These are phyloP conservation scores for Aureobasidium sp. DNA, from an alignment of 2,329 filamentous ascomycete species.

Conservation along the genomic window DNA sequence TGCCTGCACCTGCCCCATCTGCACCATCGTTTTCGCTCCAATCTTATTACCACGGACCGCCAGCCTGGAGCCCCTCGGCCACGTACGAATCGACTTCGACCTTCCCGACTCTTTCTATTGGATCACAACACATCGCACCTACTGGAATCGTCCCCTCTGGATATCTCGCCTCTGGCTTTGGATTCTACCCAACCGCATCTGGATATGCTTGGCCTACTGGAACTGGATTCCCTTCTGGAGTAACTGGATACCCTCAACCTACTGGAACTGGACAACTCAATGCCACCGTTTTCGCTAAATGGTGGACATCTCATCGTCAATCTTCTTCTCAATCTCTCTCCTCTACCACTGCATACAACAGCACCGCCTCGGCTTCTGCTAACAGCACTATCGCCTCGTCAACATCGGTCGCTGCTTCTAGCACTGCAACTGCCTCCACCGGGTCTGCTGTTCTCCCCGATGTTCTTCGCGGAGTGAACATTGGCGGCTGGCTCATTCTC, in stretches of 20 bases:
- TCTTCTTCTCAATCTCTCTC: conserved; percentile 10
- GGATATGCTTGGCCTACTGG: conserved; percentile 17
- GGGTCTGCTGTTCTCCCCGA: neutral
- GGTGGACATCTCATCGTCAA: conserved; percentile 12
- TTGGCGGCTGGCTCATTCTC: conserved; percentile 33
- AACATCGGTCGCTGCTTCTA: neutral
- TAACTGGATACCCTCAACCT: conserved; percentile 9
- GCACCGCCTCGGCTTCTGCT: neutral
- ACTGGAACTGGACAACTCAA: conserved; percentile 15
- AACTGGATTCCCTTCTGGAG: conserved; percentile 16
- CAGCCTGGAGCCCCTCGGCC: conserved; percentile 12
- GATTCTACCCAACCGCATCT: conserved; percentile 15
- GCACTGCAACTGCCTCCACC: conserved; percentile 1
- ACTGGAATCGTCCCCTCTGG: conserved; percentile 13
- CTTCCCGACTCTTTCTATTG: conserved; percentile 7
- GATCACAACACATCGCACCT: conserved; percentile 4
- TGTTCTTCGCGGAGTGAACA: conserved; percentile 30
- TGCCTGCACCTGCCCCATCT: conserved; percentile 11
- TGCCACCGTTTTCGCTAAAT: neutral
- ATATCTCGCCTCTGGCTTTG: conserved; percentile 12
- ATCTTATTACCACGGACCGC: conserved; percentile 9
- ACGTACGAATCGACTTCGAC: conserved; percentile 14
- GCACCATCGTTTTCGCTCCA: conserved; percentile 6
- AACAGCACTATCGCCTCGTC: neutral
- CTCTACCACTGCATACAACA: conserved; percentile 5